phyloP scores from a whole-genome alignment of 306 rosid species.

The Glycine soja region DNA sequence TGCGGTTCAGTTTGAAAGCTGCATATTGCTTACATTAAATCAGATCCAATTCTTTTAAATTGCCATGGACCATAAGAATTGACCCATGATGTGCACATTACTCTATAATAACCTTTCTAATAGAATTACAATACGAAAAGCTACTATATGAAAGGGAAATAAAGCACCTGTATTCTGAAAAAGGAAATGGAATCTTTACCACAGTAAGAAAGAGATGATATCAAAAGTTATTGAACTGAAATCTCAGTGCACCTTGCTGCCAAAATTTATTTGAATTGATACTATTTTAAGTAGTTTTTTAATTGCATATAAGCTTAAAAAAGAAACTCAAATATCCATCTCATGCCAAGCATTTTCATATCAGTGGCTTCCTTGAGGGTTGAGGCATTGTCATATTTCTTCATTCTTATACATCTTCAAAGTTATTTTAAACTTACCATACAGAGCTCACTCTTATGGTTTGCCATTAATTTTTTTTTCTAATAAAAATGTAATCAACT shows the following conservation, averaged over 20 bases:
- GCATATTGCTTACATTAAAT: no score
- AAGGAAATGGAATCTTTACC: background rate
- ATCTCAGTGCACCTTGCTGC: background rate
- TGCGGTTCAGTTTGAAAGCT: no score
- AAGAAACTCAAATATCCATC: background rate
- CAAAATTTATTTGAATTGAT: background rate
- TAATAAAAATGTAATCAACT: slow-evolving; percentile 17
- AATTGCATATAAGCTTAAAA: background rate
- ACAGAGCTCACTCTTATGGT: background rate
- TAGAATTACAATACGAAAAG: background rate
- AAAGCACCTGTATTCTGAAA: background rate
- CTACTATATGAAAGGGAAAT: background rate
- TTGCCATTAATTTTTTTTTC: background rate
- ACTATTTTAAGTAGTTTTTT: background rate
- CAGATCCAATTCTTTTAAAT: no score
- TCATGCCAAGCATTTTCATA: background rate
- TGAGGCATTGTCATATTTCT: background rate
- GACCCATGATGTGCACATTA: background rate
- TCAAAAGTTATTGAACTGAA: slow-evolving; percentile 7
- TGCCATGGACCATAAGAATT: no score
- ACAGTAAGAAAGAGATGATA: background rate
- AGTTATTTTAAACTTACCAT: background rate
- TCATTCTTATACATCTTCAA: background rate
- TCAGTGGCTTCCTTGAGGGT: no score
- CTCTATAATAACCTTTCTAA: background rate